These are phyloP conservation scores for Lolium rigidum DNA, from an alignment of 176 grass and related monocot species.

Conservation along the genomic window DNA sequence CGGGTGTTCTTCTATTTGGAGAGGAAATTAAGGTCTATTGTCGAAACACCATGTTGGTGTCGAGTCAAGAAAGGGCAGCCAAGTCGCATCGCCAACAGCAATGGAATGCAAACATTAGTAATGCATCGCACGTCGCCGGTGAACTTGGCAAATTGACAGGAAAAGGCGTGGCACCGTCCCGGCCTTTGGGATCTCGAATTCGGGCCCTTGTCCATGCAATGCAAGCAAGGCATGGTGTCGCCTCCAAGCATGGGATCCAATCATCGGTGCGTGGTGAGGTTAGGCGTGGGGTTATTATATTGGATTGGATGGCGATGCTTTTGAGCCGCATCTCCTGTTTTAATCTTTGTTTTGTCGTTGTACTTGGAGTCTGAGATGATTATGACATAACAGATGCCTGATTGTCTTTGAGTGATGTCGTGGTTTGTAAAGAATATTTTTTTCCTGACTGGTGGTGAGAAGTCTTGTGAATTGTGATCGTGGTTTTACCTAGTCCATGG, in stretches of 20 bases:
- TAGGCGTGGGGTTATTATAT: constrained; percentile 2
- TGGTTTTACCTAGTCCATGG: no score
- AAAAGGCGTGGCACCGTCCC: constrained; percentile 39
- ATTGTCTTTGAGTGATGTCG: no score
- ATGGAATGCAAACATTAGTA: not conserved
- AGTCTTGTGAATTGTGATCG: no score
- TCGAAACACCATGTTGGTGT: constrained; percentile 1
- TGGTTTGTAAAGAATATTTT: no score
- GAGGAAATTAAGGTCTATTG: constrained; percentile 28
- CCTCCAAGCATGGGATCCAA: constrained; percentile 45
- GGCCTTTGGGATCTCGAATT: constrained; percentile 23
- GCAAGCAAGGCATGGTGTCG: constrained; percentile 36
- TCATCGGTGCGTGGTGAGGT: not conserved
- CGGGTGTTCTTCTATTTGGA: not conserved
- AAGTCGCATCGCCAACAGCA: not conserved
- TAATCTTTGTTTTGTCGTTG: not conserved
- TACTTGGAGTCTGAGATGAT: not conserved
- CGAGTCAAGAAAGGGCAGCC: constrained; percentile 12
- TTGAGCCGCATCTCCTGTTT: constrained; percentile 20
- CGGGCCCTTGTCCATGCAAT: constrained; percentile 4
- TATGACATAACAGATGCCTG: not conserved
- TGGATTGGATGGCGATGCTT: constrained; percentile 12
- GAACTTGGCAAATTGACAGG: constrained; percentile 34
- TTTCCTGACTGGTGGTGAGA: no score
- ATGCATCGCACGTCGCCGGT: constrained; percentile 33